Evolutionary conservation across 169 alveolate species (phyloP).

Genomic region (Eimeria maxima): DNA sequence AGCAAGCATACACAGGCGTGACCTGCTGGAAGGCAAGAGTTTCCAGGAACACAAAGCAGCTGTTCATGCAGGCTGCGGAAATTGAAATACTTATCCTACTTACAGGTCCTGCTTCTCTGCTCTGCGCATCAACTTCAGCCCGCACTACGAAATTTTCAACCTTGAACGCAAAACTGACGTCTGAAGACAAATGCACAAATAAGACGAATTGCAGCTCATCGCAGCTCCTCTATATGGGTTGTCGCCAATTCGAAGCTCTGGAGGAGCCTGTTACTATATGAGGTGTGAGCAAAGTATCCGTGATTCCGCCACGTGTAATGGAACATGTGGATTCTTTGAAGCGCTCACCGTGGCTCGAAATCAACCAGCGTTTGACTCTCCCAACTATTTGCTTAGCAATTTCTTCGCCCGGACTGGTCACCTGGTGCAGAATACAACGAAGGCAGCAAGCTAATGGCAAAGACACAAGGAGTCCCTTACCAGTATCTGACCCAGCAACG

Average conservation of each 20-base stretch:
- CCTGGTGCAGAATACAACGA: not conserved
- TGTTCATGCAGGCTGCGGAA: not conserved
- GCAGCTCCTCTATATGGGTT: not conserved
- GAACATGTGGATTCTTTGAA: not conserved
- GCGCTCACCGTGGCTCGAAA: not conserved
- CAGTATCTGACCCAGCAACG: not conserved
- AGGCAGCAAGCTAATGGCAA: not conserved
- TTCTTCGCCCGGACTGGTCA: too few species aligned
- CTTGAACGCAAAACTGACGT: not conserved
- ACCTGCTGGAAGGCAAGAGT: not conserved
- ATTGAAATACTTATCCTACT: not conserved
- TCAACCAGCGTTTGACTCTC: not conserved
- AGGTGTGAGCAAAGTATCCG: not conserved
- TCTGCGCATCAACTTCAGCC: not conserved
- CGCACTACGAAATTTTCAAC: not conserved
- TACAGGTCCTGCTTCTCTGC: not conserved
- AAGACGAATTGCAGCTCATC: not conserved
- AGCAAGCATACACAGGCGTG: not conserved
- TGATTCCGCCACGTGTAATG: not conserved
- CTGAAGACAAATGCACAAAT: not conserved
- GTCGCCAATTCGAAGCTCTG: not conserved
- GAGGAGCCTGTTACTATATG: not conserved
- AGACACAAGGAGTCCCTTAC: not conserved
- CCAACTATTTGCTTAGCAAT: not conserved
- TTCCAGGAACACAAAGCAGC: not conserved